Base-by-base conservation (phyloP, 2,329 filamentous ascomycete species). In the Talaromyces sp. region DNA sequence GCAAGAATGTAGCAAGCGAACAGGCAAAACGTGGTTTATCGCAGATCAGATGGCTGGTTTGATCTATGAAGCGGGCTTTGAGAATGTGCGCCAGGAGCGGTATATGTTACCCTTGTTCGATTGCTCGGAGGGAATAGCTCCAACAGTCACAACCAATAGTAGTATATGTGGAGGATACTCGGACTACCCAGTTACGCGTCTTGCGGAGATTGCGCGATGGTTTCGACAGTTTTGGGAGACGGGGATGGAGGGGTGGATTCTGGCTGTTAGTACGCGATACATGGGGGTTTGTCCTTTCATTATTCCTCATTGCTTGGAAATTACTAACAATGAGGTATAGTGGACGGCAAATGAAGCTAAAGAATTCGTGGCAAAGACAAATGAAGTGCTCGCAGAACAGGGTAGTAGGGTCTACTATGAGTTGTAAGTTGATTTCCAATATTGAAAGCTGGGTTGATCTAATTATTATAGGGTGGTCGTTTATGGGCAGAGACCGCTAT, bases 241-340 rank as follows among this genome's bases (percentile, higher is more conserved):
- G 3, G 73, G 74, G 0, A 67, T 75, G 54, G 73, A 75, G 58
- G 72, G 72, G 7, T 75, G 74, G 73, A 65, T 66, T 16, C 67
- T 75, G 67, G 65, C 69, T 11, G 64, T 73, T 16, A 62, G 70
- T n/a, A 73, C 73, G 4, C 70, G 64, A 16, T 63, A 71, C 43
- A 66, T 73, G 33, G 71, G 72, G 64, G 73, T 68, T 65, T 69
- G 65, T 66, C 22, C 27, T 31, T 31, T 41, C 4, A 24, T 13
- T 22, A 4, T 22, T 58, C 13, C 24, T 13, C 41, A 31, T 37
- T 37, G 35, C n/a, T 39, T 7, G 16, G n/a, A 5, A 31, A 31
- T 31, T 31, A 31, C 27, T 31, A 7, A 31, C 7, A 31, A 37
- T 14, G 33, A 56, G 16, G 6, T n/a, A 41, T 62, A 75, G 73